These are phyloP conservation scores for baker's yeast (Saccharomyces cerevisiae) DNA, from an alignment of 805 yeast genomes.

Conservation along the genomic window DNA sequence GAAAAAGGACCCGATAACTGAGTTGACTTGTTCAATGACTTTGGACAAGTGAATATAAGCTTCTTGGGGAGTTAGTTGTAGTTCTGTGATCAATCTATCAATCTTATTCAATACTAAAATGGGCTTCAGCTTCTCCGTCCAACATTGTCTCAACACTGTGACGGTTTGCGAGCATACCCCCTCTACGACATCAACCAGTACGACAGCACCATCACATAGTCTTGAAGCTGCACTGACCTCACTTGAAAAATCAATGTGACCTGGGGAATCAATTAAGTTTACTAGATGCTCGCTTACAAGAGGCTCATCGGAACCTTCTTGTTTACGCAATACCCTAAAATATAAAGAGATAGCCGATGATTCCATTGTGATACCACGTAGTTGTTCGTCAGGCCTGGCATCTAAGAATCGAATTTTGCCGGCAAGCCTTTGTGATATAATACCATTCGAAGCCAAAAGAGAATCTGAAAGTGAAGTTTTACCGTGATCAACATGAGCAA, in stretches of 20 bases:
- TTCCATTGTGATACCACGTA: slow-evolving; percentile 96
- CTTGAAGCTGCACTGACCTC: slow-evolving; percentile 96
- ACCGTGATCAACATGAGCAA: slow-evolving; percentile 98
- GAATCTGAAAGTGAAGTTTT: slow-evolving; percentile 93
- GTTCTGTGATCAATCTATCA: slow-evolving; percentile 75
- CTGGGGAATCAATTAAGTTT: slow-evolving; percentile 94
- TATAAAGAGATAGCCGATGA: slow-evolving; percentile 91
- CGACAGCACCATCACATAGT: slow-evolving; percentile 93
- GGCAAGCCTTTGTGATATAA: slow-evolving; percentile 88
- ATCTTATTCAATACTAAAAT: slow-evolving; percentile 83
- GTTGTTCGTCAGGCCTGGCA: slow-evolving; percentile 90
- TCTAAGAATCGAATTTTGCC: slow-evolving; percentile 91
- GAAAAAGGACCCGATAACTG: slow-evolving; percentile 85
- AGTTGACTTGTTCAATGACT: slow-evolving; percentile 86
- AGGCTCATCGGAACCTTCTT: slow-evolving; percentile 36
- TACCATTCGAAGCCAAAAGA: slow-evolving; percentile 88
- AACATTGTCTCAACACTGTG: slow-evolving; percentile 87
- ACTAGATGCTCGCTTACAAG: slow-evolving; percentile 71
- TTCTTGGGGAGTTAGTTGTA: slow-evolving; percentile 73
- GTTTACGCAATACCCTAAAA: slow-evolving; percentile 56
- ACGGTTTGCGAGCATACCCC: slow-evolving; percentile 98
- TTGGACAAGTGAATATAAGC: slow-evolving; percentile 75
- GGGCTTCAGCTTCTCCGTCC: slow-evolving; percentile 88
- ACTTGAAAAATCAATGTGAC: slow-evolving; percentile 95
- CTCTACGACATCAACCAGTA: slow-evolving; percentile 91